Base-by-base conservation (phyloP, 2,329 filamentous ascomycete species). In the Xylaria sp. region DNA sequence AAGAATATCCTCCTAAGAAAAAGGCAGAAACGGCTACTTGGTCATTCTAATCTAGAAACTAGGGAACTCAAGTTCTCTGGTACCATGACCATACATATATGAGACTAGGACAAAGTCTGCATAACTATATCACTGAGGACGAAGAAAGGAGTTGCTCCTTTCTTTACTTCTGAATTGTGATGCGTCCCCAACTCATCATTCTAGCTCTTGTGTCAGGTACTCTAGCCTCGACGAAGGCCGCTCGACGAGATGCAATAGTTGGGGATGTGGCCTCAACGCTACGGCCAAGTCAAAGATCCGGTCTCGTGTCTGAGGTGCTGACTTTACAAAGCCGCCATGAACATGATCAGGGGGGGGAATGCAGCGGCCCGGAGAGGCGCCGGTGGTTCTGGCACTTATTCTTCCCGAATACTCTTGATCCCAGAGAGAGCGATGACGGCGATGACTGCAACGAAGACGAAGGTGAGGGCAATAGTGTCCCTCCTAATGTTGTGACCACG, bases 111-210 rank as follows among this genome's bases (percentile, higher is more conserved):
- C 14, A 35, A 33, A 55, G 17, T 42, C 15, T 15, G 15, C 21
- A 35, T 28, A 49, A 19, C n/a, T 19, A 56, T 28, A 46, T 33
- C 12, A 51, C 40, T 12, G 35, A 11, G 5, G 9, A 40, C 21
- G 9, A 28, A 37, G 40, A 37, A 42, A 50, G 46, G 46, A 49
- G 38, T 17, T 19, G n/a, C 17, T 50, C 42, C 35, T 56, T 33
- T 47, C 45, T 21, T 17, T 11, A 1, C 11, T 6, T 9, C 37
- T 28, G 19, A 38, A 37, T 28, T 43, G 40, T 49, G 21, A 64
- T 64, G 62, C 54, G 51, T 42, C 50, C 38, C 25, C 49, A 50
- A 25, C 37, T 55, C 19, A 46, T 55, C 19, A 45, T 54, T 50
- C 31, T 55, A 15, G 54, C 25, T 33, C 54, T 62, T 50, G 33